Evolutionary conservation across 192 early-diverging fungal species (phyloP), one percentile per base, ranked within the genome.

Genomic region (Entomortierella parvispora): DNA sequence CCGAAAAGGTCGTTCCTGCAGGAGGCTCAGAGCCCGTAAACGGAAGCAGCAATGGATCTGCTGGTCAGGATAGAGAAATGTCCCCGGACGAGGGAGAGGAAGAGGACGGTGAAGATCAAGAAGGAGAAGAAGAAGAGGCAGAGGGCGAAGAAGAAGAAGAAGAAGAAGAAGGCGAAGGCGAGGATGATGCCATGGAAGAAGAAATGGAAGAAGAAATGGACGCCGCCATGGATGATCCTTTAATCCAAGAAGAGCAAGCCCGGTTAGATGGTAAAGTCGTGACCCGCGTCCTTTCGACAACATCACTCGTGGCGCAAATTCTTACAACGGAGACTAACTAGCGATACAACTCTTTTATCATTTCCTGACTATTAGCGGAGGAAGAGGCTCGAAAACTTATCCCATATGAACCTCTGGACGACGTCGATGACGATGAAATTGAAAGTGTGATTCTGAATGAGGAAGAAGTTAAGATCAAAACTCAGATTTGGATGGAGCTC

Each of bases 401-500:
- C n/a, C 75, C 71, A 25, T 66, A 65, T 42, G 83, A 84, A 33
- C 72, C 61, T 7, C 37, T 83, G 29, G 82, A 87, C 8, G 89
- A 90, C 20, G 62, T 92, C 28, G 92, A 94, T 60, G 93, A 94
- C 66, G 90, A 90, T 33, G 93, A 94, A 80, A 83, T 94, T 23
- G 84, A 83, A 18, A 81, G 79, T 43, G 81, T 89, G 22, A 84
- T 94, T 18, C 74, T 97, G 23, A 89, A 83, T 15, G 88, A 90
- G 2, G 88, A 91, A 2, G 97, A 99, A 65, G 88, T 93, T 17
- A 85, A 85, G 56, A 65, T 88, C 43, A 97, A 97, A 71, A 92
- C 90, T 0, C 79, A 84, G 54, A 82, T 96, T 25, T 99, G 97
- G 97, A 94, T 89, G 62, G 87, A 87, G 40, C 87, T 92, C 34